Evolutionary conservation across 495 filamentous ascomycete species (phyloP), one percentile per base, ranked within the genome.

Genomic region (Neurospora hispaniola): DNA sequence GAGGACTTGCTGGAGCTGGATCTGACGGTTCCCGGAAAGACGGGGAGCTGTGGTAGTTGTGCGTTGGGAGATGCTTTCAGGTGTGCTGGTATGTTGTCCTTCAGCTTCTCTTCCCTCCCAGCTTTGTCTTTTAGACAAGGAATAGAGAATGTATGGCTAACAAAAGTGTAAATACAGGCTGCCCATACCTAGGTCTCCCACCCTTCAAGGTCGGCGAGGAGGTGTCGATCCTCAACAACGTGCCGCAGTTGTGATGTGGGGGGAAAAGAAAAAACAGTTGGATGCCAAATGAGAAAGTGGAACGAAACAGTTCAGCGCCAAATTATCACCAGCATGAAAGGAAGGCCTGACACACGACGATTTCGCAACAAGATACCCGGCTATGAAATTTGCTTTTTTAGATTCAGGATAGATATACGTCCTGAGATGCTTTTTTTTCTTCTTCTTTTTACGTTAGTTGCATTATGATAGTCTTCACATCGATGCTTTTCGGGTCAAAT

Each of bases 131-230:
- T 5, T 3, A 31, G 35, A 6, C 35, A 4, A 38, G 35, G 35
- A 38, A 38, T 38, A 38, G 35, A 31, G 35, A 5, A 38, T 6
- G 35, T 38, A 38, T 38, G 35, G 35, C 42, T 75, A 39, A 76
- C 42, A 73, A 85, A 11, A 87, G 82, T 76, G 16, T 76, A 6
- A 62, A 38, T 38, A 4, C 86, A 72, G 92, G 93, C 2, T 98
- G 96, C 79, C 95, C 95, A 1, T 98, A 97, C 82, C 89, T 96
- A 74, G 96, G 96, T 10, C 84, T 98, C 71, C 96, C 96, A 3
- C 90, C 96, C 8, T 99, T 99, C 84, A 97, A 97, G 86, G 93
- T 93, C 5, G 96, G 96, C 4, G 94, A 99, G 85, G 93, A 98
- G 82, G 93, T 98, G 43, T 85, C 89, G 79, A 84, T 99, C 40